Percentiles rank a stretch among this genome's conserved stretches.
phyloP scores from a whole-genome alignment of 2,329 filamentous ascomycete genomes.

The Colletotrichum gloeosporioides region DNA sequence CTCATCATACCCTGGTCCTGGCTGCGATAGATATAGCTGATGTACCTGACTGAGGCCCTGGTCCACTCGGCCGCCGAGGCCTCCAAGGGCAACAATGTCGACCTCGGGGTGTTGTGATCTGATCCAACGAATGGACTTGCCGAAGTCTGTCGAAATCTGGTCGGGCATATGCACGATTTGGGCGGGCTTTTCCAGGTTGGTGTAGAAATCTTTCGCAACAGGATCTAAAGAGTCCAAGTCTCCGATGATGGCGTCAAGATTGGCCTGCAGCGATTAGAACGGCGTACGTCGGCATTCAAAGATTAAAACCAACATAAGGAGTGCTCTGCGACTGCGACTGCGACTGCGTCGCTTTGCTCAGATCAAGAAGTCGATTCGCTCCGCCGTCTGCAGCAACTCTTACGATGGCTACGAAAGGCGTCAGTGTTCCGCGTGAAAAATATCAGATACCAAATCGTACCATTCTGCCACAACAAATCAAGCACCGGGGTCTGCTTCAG shows the following conservation, averaged over 20 bases:
- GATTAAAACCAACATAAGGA: not conserved
- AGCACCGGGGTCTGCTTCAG: conserved; percentile 51
- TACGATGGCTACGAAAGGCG: conserved; percentile 56
- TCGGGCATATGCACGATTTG: conserved; percentile 74
- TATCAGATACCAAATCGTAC: conserved; percentile 34
- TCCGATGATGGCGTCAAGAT: conserved; percentile 79
- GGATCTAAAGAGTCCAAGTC: conserved; percentile 85
- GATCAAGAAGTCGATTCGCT: conserved; percentile 73
- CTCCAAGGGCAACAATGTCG: conserved; percentile 82
- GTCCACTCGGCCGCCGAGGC: conserved; percentile 88
- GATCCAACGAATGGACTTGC: conserved; percentile 75
- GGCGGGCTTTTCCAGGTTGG: conserved; percentile 53
- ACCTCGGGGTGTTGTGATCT: conserved; percentile 42
- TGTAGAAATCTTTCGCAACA: conserved; percentile 70
- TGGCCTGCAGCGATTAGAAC: conserved; percentile 42
- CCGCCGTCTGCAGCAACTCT: conserved; percentile 90
- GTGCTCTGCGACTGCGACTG: not conserved
- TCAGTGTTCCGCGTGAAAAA: conserved; percentile 23
- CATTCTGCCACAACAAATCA: conserved; percentile 54
- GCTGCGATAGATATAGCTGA: conserved; percentile 74
- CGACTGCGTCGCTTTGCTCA: conserved; percentile 23
- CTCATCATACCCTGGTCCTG: conserved; percentile 49
- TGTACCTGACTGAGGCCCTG: conserved; percentile 90
- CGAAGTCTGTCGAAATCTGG: conserved; percentile 90
- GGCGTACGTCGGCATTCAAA: not conserved